Evolutionary conservation across 2,329 filamentous ascomycete species (phyloP).

Genomic region (Aspergillus terreus): DNA sequence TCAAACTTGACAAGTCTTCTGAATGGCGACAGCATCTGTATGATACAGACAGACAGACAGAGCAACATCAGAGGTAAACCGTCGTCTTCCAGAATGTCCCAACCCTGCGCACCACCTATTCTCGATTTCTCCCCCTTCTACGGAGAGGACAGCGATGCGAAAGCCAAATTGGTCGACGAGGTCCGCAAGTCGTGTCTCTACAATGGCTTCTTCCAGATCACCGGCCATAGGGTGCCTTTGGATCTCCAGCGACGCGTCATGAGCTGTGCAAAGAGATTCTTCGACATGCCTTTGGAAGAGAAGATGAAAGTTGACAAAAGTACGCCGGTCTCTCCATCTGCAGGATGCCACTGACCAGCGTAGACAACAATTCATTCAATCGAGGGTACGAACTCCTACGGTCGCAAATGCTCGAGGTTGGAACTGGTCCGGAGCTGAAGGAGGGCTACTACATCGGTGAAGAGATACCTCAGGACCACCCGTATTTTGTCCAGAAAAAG

Average conservation of each 20-base stretch:
- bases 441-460: slow-evolving; percentile 44
- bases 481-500: slow-evolving; percentile 36
- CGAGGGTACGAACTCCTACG: slow-evolving; percentile 43
- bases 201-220: slow-evolving; percentile 47
- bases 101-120: slow-evolving; percentile 27
- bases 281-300: slow-evolving; percentile 38
- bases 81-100: slow-evolving; percentile 18
- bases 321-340: slow-evolving; percentile 12
- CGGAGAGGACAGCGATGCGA: slow-evolving; percentile 23
- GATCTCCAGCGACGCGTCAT: slow-evolving; percentile 38
- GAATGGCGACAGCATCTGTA: not conserved
- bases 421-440: slow-evolving; percentile 42
- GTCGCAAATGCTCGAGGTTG: slow-evolving; percentile 42
- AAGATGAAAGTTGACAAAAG: slow-evolving; percentile 37
- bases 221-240: slow-evolving; percentile 37
- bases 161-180: slow-evolving; percentile 24
- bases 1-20: not conserved
- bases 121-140: slow-evolving; percentile 34
- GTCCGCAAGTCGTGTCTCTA: slow-evolving; percentile 25
- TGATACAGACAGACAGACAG: not conserved
- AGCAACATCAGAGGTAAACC: not conserved
- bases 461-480: slow-evolving; percentile 37
- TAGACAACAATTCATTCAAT: slow-evolving; percentile 33
- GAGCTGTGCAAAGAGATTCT: slow-evolving; percentile 39
- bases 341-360: not conserved